Conservation (phyloP, 768 basidiomycete species). For the Tephrocybe rancida region DNA sequence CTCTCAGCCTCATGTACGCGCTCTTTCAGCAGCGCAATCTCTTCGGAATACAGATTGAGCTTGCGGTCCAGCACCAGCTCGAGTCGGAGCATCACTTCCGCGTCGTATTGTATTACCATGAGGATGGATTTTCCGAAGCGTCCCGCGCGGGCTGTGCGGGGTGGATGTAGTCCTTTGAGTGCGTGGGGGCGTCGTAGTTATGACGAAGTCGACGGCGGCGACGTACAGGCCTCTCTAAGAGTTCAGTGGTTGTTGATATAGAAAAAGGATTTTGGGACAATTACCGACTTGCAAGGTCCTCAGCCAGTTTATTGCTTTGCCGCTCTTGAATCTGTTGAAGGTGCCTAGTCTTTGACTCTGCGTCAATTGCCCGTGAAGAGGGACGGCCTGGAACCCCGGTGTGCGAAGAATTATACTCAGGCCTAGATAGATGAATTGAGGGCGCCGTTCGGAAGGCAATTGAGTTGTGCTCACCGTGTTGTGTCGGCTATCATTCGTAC, state of each 20-base stretch:
- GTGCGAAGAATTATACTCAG: conserved; percentile 90
- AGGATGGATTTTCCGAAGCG: conserved; percentile 93
- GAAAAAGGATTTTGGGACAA: conserved; percentile 27
- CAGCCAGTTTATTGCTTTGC: conserved; percentile 87
- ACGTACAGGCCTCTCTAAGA: conserved; percentile 86
- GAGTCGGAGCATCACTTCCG: conserved; percentile 92
- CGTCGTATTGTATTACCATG: conserved; percentile 94
- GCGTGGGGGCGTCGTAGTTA: conserved; percentile 94
- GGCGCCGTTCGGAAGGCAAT: not conserved
- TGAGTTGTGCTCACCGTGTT: conserved; percentile 54
- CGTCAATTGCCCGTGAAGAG: conserved; percentile 90
- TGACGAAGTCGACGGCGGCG: conserved; percentile 90
- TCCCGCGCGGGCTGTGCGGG: conserved; percentile 92
- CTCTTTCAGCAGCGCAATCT: conserved; percentile 82
- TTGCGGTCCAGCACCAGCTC: conserved; percentile 91
- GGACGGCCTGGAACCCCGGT: conserved; percentile 90
- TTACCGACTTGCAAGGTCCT: conserved; percentile 90
- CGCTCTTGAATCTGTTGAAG: conserved; percentile 91
- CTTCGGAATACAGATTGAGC: conserved; percentile 85
- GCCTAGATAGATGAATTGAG: conserved; percentile 35
- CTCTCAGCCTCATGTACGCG: conserved; percentile 85
- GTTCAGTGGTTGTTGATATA: not conserved
- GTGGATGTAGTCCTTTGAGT: conserved; percentile 98
- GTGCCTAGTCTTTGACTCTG: conserved; percentile 92
- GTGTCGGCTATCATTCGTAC: conserved; percentile 93